phyloP scores from a whole-genome alignment of 1,284 basidiomycete genomes.

The Phellopilus nigrolimitatus region DNA sequence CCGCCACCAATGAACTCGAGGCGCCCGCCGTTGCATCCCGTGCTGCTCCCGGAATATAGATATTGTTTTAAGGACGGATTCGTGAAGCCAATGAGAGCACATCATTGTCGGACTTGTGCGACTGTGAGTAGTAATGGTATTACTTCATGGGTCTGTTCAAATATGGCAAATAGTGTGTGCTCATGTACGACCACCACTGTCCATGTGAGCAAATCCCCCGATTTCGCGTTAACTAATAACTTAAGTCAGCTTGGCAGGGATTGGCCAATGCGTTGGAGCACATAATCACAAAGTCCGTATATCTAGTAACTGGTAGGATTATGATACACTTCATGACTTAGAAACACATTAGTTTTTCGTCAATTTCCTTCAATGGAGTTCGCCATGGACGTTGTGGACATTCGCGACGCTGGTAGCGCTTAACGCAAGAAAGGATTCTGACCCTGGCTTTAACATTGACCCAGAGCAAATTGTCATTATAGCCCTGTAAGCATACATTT shows the following conservation, averaged over 20 bases:
- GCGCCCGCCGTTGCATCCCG: constrained; percentile 41
- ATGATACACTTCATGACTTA: neutral
- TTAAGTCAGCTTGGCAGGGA: constrained; percentile 41
- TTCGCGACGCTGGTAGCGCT: constrained; percentile 52
- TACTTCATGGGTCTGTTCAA: neutral
- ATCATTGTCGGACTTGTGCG: constrained; percentile 74
- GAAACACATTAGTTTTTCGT: constrained; percentile 56
- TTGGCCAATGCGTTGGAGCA: constrained; percentile 81
- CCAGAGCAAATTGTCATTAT: constrained; percentile 63
- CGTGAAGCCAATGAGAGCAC: constrained; percentile 65
- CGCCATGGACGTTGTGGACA: constrained; percentile 53
- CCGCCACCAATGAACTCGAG: constrained; percentile 25
- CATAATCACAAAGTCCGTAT: constrained; percentile 63
- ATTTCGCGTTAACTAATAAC: neutral
- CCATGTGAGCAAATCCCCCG: constrained; percentile 43
- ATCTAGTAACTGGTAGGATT: neutral
- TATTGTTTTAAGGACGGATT: constrained; percentile 56
- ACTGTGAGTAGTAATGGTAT: constrained; percentile 40
- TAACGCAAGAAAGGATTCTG: constrained; percentile 32
- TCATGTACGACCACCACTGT: constrained; percentile 77
- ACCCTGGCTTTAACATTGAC: constrained; percentile 39
- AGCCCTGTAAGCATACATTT: constrained; percentile 42
- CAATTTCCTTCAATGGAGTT: constrained; percentile 61
- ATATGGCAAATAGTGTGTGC: constrained; percentile 46
- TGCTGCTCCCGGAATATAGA: constrained; percentile 50